A percentile compares a stretch with the other conserved stretches of the same genome.
These are phyloP conservation scores for Paradendryphiella salina DNA, from an alignment of 2,329 filamentous ascomycete species.

Conservation along the genomic window DNA sequence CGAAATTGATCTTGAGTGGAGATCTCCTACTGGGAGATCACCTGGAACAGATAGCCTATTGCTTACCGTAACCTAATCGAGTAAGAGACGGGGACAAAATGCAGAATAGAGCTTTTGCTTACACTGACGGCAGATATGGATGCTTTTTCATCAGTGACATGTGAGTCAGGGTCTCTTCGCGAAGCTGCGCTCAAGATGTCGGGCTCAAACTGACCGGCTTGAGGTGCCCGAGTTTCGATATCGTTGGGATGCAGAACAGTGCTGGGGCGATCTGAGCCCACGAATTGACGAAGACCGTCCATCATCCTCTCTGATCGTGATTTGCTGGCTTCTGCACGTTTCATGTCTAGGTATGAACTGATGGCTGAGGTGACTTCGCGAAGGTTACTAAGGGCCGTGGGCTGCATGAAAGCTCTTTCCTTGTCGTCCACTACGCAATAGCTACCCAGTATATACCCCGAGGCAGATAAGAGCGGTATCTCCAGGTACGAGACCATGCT, in stretches of 20 bases:
- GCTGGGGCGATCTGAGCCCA: conserved; percentile 2
- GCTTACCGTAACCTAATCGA: too few species aligned
- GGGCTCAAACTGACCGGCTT: conserved; percentile 1
- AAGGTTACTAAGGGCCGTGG: conserved; percentile 4
- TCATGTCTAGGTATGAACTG: conserved; percentile 13
- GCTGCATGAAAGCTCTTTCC: conserved; percentile 8
- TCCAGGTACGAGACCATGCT: conserved; percentile 15
- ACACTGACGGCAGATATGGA: background rate
- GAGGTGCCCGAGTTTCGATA: background rate
- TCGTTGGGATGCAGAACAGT: background rate
- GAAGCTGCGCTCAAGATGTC: conserved; percentile 4
- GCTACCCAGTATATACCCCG: conserved; percentile 15
- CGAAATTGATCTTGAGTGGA: too few species aligned
- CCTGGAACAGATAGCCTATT: too few species aligned
- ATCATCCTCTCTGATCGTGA: conserved; percentile 14
- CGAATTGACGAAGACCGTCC: conserved; percentile 14
- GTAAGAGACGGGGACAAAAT: too few species aligned
- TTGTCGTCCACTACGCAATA: conserved; percentile 17
- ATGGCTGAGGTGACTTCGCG: conserved; percentile 13
- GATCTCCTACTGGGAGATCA: too few species aligned
- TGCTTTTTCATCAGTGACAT: background rate
- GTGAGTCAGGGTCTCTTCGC: background rate
- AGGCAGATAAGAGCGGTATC: conserved; percentile 11
- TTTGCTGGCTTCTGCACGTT: conserved; percentile 9
- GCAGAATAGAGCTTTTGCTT: background rate